These are phyloP conservation scores for Globisporangium splendens DNA, from an alignment of 352 stramenopile genomes.

Conservation along the genomic window DNA sequence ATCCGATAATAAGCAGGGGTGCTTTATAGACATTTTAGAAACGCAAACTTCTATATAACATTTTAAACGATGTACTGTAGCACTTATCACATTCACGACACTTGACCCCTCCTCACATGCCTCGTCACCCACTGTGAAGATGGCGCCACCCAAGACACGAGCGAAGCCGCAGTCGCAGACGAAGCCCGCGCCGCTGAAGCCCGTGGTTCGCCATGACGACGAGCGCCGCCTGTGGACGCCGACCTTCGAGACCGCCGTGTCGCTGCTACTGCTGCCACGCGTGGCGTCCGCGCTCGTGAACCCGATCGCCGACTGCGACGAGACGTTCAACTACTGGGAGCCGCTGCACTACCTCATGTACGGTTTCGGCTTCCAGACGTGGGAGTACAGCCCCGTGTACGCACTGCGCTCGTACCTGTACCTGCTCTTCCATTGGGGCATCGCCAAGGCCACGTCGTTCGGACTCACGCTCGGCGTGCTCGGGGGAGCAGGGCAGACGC, in stretches of 20 bases:
- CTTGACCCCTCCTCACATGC: background rate
- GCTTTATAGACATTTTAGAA: background rate
- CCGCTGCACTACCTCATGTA: constrained; percentile 97
- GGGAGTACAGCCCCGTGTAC: constrained; percentile 91
- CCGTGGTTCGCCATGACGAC: background rate
- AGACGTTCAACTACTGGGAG: constrained; percentile 99
- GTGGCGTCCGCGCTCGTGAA: constrained; percentile 59
- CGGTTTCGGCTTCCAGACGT: constrained; percentile 88
- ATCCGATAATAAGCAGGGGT: background rate
- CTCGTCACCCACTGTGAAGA: background rate
- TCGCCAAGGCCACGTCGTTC: constrained; percentile 41
- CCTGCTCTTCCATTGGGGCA: constrained; percentile 57
- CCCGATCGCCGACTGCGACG: constrained; percentile 96
- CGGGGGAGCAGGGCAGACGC: constrained; percentile 6
- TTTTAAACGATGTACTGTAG: too few relatives aligned
- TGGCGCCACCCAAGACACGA: constrained; percentile 9
- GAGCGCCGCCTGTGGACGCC: constrained; percentile 24
- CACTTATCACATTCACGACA: background rate
- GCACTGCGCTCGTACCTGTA: constrained; percentile 96
- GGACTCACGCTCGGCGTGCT: constrained; percentile 35
- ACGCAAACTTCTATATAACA: background rate
- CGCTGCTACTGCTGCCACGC: constrained; percentile 29
- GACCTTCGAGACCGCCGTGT: constrained; percentile 25
- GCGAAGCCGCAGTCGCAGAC: background rate
- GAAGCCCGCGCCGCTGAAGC: background rate